phyloP scores from a whole-genome alignment of 2,329 filamentous ascomycete species.

The Alternaria infectoria region DNA sequence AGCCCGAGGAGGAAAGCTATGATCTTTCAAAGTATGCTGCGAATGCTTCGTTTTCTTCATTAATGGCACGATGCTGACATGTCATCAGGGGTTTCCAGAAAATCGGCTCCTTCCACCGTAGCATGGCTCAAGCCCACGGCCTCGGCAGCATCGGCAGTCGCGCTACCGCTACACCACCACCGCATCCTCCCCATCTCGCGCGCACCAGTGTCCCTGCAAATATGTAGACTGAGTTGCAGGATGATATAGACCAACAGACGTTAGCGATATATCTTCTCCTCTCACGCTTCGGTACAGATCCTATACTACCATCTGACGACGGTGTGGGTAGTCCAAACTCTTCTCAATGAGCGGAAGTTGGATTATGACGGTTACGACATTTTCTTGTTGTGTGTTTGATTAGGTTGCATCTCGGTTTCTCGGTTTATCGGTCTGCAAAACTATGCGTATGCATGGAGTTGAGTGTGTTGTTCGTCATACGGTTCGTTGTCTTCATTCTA shows the following conservation, averaged over 20 bases:
- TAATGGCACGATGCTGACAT: constrained; percentile 18
- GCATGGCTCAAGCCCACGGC: constrained; percentile 41
- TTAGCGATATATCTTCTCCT: background rate
- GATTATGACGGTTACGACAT: background rate
- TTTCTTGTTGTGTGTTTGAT: background rate
- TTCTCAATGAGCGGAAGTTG: background rate
- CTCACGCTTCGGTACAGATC: background rate
- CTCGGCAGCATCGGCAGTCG: constrained; percentile 18
- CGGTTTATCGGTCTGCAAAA: background rate
- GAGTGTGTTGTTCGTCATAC: background rate
- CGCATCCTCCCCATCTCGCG: constrained; percentile 10
- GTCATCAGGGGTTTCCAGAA: constrained; percentile 55
- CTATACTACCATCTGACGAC: background rate
- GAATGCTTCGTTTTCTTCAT: accelerated
- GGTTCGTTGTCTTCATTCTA: no score
- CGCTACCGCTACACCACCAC: constrained; percentile 23
- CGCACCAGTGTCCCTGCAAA: constrained; percentile 34
- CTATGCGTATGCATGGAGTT: background rate
- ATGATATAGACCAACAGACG: background rate
- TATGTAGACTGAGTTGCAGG: constrained; percentile 19
- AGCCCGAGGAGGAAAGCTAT: constrained; percentile 54
- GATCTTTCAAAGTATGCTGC: constrained; percentile 57
- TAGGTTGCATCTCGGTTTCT: background rate
- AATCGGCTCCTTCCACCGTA: constrained; percentile 55
- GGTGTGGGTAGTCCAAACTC: background rate